phyloP scores from a whole-genome alignment of 2,329 filamentous ascomycete species.

The Colletotrichum sp. region DNA sequence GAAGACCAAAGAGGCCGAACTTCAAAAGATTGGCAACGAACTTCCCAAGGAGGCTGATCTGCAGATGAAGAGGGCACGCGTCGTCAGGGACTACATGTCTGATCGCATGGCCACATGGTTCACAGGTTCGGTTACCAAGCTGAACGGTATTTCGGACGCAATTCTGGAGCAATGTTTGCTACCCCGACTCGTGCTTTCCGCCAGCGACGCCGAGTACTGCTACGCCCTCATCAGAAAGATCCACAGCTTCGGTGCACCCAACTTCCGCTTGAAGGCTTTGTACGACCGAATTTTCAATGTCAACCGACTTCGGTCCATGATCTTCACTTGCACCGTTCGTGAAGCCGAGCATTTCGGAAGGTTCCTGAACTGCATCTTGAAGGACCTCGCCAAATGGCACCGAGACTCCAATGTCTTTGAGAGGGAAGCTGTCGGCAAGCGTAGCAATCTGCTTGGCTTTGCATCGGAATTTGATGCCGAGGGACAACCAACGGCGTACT shows the following conservation, averaged over 20 bases:
- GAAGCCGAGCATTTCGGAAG: conserved; percentile 94
- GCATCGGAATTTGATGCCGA: conserved; percentile 74
- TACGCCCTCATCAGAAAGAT: conserved; percentile 88
- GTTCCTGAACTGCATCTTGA: conserved; percentile 83
- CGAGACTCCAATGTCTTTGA: conserved; percentile 65
- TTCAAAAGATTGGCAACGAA: conserved; percentile 72
- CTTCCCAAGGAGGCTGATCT: conserved; percentile 70
- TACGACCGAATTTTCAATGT: conserved; percentile 86
- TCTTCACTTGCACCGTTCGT: conserved; percentile 88
- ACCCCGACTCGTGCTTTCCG: conserved; percentile 84
- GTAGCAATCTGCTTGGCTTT: conserved; percentile 73
- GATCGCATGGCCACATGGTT: conserved; percentile 85
- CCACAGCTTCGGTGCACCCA: conserved; percentile 82
- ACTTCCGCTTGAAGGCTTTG: conserved; percentile 85
- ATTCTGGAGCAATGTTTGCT: conserved; percentile 91
- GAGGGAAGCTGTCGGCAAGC: conserved; percentile 71
- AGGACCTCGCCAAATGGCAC: conserved; percentile 86
- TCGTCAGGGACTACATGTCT: conserved; percentile 72
- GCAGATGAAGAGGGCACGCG: conserved; percentile 71
- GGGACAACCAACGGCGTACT: conserved; percentile 71
- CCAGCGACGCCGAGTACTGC: conserved; percentile 86
- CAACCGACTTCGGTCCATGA: conserved; percentile 79
- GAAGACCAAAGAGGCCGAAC: conserved; percentile 71
- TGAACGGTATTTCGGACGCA: conserved; percentile 72
- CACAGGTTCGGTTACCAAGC: conserved; percentile 63